Conservation (phyloP, 2,329 filamentous ascomycete species). For the Ascocoryne sarcoides region DNA sequence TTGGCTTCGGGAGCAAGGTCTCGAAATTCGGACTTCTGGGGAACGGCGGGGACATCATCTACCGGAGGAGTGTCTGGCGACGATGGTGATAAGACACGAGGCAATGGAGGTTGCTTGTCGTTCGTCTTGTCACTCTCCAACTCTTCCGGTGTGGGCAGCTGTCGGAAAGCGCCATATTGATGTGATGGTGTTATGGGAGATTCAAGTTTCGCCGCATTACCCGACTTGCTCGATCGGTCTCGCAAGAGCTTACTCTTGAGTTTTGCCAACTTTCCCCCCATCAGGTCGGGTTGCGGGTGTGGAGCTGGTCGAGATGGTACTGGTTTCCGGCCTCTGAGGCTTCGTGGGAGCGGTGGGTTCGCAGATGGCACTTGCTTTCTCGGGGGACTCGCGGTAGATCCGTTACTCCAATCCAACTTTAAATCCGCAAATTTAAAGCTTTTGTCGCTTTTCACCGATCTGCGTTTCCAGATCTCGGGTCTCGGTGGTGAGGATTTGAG, state of each 20-base stretch:
- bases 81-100: conserved; percentile 15
- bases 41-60: conserved; percentile 15
- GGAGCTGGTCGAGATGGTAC: conserved; percentile 23
- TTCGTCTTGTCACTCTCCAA: conserved; percentile 18
- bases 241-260: conserved; percentile 22
- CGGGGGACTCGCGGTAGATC: conserved; percentile 24
- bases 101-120: conserved; percentile 11
- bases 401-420: conserved; percentile 26
- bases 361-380: conserved; percentile 12
- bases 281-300: conserved; percentile 23
- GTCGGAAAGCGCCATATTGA: conserved; percentile 8
- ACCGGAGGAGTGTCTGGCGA: conserved; percentile 20
- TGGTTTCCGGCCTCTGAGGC: conserved; percentile 17
- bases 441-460: conserved; percentile 21
- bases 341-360: conserved; percentile 14
- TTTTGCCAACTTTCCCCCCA: conserved; percentile 26
- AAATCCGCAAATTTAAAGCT: conserved; percentile 23
- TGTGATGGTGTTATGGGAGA: conserved; percentile 3
- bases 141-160: conserved; percentile 21
- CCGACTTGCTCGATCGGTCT: conserved; percentile 4
- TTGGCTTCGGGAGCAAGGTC: conserved; percentile 2
- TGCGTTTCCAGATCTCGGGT: conserved; percentile 25
- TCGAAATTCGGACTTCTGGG: conserved; percentile 17
- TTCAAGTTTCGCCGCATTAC: not conserved
- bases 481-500: conserved; percentile 16